A percentile compares a stretch with the other conserved stretches of the same genome.
Evolutionary conservation across 2,329 filamentous ascomycete genomes (phyloP).

Genomic region (Corinectria fuckeliana): DNA sequence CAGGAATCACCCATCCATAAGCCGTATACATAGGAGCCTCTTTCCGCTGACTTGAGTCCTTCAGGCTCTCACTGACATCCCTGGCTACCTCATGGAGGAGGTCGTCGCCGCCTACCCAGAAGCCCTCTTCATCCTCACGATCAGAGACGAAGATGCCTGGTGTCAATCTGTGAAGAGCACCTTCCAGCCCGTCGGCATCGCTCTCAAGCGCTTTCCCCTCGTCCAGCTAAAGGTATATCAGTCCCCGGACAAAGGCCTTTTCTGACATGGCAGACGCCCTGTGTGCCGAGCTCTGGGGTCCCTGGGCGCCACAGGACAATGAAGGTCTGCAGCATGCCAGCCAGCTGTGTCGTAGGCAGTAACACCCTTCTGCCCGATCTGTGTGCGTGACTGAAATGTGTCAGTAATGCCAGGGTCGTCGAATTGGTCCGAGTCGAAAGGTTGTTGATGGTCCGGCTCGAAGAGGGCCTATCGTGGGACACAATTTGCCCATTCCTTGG

Average conservation of each 20-base stretch:
- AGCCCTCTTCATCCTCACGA: not conserved
- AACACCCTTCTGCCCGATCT: not conserved
- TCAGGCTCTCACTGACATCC: conserved; percentile 6
- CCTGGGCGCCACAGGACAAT: not conserved
- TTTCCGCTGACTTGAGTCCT: not conserved
- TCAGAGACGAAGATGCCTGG: not conserved
- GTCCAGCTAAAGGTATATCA: not conserved
- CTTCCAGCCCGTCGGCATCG: not conserved
- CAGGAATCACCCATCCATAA: not conserved
- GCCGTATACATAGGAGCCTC: not conserved
- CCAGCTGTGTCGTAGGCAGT: not conserved
- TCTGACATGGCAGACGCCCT: conserved; percentile 6
- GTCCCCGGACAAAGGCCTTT: not conserved
- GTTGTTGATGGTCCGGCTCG: not conserved
- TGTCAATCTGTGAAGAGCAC: not conserved
- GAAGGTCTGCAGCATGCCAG: conserved; percentile 4
- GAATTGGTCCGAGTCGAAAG: not conserved
- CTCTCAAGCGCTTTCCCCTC: conserved; percentile 1
- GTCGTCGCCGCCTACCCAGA: conserved; percentile 8
- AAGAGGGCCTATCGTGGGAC: not conserved
- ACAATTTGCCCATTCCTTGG: conserved; percentile 4
- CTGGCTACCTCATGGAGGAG: conserved; percentile 1
- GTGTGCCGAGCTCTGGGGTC: not conserved
- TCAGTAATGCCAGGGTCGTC: not conserved
- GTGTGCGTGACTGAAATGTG: not conserved